phyloP scores from a whole-genome alignment of 768 basidiomycete genomes.

The Trametes villosa region DNA sequence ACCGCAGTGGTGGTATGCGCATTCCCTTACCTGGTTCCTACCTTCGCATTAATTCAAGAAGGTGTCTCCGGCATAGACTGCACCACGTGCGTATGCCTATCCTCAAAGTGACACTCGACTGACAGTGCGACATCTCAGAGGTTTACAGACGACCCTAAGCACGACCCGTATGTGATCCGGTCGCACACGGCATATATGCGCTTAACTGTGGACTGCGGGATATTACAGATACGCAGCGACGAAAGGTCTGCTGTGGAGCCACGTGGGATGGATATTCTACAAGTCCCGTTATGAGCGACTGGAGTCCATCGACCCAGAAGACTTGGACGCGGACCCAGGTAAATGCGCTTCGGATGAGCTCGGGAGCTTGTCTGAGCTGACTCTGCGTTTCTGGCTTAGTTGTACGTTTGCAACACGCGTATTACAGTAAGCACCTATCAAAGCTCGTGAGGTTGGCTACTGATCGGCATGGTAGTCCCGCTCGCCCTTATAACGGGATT shows the following conservation, averaged over 20 bases:
- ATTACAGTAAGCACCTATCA: slow-evolving; percentile 46
- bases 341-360: slow-evolving; percentile 20
- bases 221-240: slow-evolving; percentile 68
- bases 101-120: neutral
- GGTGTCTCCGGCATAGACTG: slow-evolving; percentile 74
- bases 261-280: slow-evolving; percentile 87
- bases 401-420: slow-evolving; percentile 69
- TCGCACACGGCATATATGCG: neutral
- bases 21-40: too few relatives aligned
- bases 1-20: slow-evolving; percentile 25
- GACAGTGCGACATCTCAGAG: slow-evolving; percentile 43
- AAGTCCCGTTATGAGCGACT: slow-evolving; percentile 69
- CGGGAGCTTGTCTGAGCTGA: neutral
- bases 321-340: slow-evolving; percentile 74
- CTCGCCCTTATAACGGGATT: slow-evolving; percentile 65
- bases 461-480: slow-evolving; percentile 47
- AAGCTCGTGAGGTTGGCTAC: neutral
- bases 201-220: neutral
- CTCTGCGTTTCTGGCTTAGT: slow-evolving; percentile 49
- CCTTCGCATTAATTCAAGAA: slow-evolving; percentile 23
- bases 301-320: slow-evolving; percentile 64
- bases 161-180: slow-evolving; percentile 58
- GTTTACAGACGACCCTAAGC: slow-evolving; percentile 69
- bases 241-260: slow-evolving; percentile 72
- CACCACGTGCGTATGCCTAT: slow-evolving; percentile 60